Evolutionary conservation across 1,284 basidiomycete species (phyloP), one percentile per base, ranked within the genome.

Genomic region (Cryptococcus jaspeensis): DNA sequence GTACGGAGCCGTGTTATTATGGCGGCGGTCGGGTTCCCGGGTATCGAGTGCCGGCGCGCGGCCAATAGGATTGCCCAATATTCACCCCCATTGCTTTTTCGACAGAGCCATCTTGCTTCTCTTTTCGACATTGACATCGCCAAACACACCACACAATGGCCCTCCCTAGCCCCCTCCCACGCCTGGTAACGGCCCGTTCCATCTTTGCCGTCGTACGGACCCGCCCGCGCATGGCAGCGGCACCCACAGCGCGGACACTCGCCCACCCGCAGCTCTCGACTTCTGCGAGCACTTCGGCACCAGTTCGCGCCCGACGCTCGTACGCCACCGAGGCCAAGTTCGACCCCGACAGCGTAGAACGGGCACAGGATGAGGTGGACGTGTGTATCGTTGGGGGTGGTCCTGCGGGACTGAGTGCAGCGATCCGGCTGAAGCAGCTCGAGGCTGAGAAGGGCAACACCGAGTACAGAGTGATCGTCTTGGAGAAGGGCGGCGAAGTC

Each of bases 351-450:
- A 60, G 55, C 25, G 81, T 92, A 28, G 89, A 94, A 64, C 84
- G 92, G 12, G 84, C 85, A 23, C 84, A 86, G 54, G 92, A 95
- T 70, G 87, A 94, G 62, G 92, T 92, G 49, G 95, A 99, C 69
- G 93, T 98, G 37, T 93, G 93, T 75, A 97, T 99, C 69, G 93
- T 98, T 61, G 95, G 95, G 23, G 94, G 85, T 15, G 96, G 95
- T 1, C 95, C 95, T 2, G 93, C 95, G 0, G 95, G 96, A 36
- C 83, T 99, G 58, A 89, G 87, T 67, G 94, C 95, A n/a, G 96
- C 95, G 4, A 99, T 99, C 68, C 84, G 90, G 36, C 81, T 99
- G 56, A 97, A 96, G 80, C 94, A 99, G 79, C 85, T 97, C 43
- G 92, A 94, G 69, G 80, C 84, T 63, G 86, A 92, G 73, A 84